Evolutionary conservation across 208 protist species (phyloP).

Genomic region (Naegleria lovaniensis): DNA sequence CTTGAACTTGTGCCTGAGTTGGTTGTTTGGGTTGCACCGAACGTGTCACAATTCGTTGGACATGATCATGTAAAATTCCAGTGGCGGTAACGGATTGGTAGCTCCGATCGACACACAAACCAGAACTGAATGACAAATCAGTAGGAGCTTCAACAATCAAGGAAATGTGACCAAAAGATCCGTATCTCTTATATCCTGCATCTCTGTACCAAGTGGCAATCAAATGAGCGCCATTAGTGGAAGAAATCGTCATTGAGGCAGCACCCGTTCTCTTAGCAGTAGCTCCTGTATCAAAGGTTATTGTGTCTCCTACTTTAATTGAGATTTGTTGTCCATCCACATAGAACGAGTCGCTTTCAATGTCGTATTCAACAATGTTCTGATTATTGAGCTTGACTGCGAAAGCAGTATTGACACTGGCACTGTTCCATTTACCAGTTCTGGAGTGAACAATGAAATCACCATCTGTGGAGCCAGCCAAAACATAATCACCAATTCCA

Average conservation of each 20-base stretch:
- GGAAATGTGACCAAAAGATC: neutral
- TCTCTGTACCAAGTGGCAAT: neutral
- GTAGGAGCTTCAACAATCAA: neutral
- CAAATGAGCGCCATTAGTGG: neutral
- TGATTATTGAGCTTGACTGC: neutral
- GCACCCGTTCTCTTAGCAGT: neutral
- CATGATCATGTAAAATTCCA: neutral
- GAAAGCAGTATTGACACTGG: neutral
- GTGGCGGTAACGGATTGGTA: neutral
- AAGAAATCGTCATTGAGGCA: neutral
- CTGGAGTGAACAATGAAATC: neutral
- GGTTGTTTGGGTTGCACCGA: neutral
- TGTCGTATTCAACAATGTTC: neutral
- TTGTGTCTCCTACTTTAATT: neutral
- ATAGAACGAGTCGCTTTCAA: neutral
- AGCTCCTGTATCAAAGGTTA: neutral
- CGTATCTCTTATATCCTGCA: neutral
- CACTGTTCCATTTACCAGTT: neutral
- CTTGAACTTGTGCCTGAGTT: neutral
- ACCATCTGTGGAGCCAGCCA: neutral
- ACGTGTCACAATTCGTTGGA: neutral
- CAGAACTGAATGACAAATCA: neutral
- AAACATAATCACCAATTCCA: neutral
- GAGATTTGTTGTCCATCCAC: neutral
- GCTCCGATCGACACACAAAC: neutral